These are phyloP conservation scores for Chenopodium berlandieri DNA, from an alignment of 148 eudicot genomes.

Conservation along the genomic window DNA sequence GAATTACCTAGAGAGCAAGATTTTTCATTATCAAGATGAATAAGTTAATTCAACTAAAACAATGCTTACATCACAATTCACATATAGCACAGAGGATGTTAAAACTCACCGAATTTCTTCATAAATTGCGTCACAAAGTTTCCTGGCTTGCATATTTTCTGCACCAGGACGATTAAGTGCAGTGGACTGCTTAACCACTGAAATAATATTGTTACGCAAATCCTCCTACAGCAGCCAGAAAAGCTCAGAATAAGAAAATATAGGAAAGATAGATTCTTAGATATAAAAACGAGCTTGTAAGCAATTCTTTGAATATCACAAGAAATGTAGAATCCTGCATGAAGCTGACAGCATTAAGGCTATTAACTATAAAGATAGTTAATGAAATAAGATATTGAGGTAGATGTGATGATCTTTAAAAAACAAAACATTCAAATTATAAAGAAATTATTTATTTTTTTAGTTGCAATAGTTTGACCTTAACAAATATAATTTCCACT, in stretches of 20 bases:
- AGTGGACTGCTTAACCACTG: constrained; percentile 66
- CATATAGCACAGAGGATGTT: not conserved
- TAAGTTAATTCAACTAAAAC: not conserved
- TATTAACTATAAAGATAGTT: not conserved
- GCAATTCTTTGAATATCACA: not conserved
- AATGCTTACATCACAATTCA: not conserved
- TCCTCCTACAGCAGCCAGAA: constrained; percentile 55
- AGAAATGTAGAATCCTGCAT: not conserved
- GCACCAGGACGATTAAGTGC: constrained; percentile 67
- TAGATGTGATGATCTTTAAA: not conserved
- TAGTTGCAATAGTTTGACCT: too few relatives aligned
- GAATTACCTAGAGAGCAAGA: not conserved
- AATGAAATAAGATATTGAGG: not conserved
- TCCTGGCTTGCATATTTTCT: constrained; percentile 70
- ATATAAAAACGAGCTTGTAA: not conserved
- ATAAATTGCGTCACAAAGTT: constrained; percentile 86
- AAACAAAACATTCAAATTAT: not conserved
- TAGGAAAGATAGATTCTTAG: not conserved
- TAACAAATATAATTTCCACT: too few relatives aligned
- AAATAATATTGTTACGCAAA: constrained; percentile 57
- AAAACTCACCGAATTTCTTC: constrained; percentile 71
- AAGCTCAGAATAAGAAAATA: constrained; percentile 1
- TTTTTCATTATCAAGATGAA: not conserved
- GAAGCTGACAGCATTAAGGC: not conserved
- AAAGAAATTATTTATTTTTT: too few relatives aligned